These are phyloP conservation scores for Backusella luteola DNA, from an alignment of 192 early-diverging fungal species.

Conservation along the genomic window DNA sequence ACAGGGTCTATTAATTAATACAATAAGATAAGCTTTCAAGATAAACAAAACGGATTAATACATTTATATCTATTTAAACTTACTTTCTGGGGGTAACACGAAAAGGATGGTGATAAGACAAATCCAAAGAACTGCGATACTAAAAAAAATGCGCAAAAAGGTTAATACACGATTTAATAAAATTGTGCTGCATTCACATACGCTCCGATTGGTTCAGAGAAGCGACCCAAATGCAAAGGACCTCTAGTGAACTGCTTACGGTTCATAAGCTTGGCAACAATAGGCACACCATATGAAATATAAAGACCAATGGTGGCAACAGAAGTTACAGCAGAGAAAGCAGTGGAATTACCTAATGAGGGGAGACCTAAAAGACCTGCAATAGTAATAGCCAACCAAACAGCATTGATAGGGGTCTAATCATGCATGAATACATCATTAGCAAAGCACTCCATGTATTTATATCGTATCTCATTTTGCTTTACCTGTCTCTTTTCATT, in stretches of 20 bases:
- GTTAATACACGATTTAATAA: not conserved
- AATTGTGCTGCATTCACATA: not conserved
- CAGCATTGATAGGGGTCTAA: conserved; percentile 42
- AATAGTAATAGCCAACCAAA: conserved; percentile 45
- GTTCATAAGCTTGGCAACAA: conserved; percentile 23
- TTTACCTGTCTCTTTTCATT: conserved; percentile 34
- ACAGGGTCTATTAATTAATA: not conserved
- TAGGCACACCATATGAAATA: conserved; percentile 46
- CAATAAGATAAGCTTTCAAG: not conserved
- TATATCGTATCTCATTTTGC: not conserved
- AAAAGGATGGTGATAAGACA: not conserved
- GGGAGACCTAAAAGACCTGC: conserved; percentile 40
- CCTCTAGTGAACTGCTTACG: conserved; percentile 25
- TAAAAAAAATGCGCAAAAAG: not conserved
- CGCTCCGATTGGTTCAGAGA: not conserved
- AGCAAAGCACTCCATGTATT: not conserved
- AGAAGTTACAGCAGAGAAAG: conserved; percentile 51
- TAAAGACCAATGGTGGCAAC: conserved; percentile 53
- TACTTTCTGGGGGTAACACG: not conserved
- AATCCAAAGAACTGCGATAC: not conserved
- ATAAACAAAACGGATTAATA: not conserved
- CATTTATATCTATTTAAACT: not conserved
- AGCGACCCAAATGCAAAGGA: not conserved
- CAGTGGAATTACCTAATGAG: conserved; percentile 36
- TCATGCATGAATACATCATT: not conserved